Conservation (phyloP, 768 basidiomycete species). For the Suillus subluteus region DNA sequence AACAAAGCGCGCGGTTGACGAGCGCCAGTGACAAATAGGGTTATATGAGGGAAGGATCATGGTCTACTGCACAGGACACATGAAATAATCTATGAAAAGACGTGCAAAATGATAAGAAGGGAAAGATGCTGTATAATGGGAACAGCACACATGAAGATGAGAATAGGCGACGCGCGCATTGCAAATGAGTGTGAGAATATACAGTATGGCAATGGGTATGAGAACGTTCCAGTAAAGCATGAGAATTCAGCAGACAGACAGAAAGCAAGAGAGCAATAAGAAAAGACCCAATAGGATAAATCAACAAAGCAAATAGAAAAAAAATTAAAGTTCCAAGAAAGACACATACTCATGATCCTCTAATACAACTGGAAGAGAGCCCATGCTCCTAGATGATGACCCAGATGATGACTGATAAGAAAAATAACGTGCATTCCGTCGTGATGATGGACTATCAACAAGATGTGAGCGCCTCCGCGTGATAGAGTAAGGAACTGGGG, state of each 20-base stretch:
- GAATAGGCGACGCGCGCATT: background rate
- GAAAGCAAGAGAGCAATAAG: background rate
- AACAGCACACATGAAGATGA: background rate
- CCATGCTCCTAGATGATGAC: background rate
- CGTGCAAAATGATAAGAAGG: constrained; percentile 1
- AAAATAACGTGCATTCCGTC: constrained; percentile 1
- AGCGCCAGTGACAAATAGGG: background rate
- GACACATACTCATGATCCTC: constrained; percentile 17
- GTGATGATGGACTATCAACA: background rate
- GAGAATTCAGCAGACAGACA: background rate
- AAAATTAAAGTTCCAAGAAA: constrained; percentile 12
- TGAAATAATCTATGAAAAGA: constrained; percentile 8
- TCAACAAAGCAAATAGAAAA: background rate
- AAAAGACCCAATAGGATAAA: background rate
- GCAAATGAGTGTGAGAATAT: constrained; percentile 6
- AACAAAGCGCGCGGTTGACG: background rate
- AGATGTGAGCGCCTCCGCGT: constrained; percentile 4
- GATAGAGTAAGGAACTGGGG: constrained; percentile 5
- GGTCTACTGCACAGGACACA: constrained; percentile 2
- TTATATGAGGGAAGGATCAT: background rate
- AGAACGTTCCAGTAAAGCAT: constrained; percentile 1
- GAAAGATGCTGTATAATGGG: constrained; percentile 2
- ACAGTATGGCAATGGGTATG: constrained; percentile 3
- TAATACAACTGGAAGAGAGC: constrained; percentile 13
- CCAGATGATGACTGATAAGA: constrained; percentile 6